Percentiles rank a stretch among this genome's conserved stretches.
Evolutionary conservation across 768 basidiomycete genomes (phyloP).

Genomic region (Tulasnella calospora): DNA sequence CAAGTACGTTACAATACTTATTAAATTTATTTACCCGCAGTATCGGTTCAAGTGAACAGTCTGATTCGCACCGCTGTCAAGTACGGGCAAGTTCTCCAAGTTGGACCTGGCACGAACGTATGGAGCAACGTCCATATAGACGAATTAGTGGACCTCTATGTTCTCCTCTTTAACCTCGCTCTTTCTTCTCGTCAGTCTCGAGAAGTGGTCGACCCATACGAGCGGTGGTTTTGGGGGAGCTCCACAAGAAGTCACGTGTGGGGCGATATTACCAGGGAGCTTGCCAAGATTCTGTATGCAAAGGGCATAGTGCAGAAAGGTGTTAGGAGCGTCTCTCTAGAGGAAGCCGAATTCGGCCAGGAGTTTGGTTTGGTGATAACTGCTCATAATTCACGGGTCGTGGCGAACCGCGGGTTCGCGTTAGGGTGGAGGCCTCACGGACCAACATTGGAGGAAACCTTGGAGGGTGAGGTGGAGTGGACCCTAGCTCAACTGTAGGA

Average conservation of each 20-base stretch:
- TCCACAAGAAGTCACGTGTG: constrained; percentile 28
- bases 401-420: constrained; percentile 29
- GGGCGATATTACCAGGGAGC: constrained; percentile 17
- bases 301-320: constrained; percentile 15
- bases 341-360: neutral
- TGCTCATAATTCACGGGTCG: constrained; percentile 29
- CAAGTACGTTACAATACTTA: neutral
- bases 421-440: constrained; percentile 26
- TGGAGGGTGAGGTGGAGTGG: neutral
- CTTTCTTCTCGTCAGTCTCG: constrained; percentile 22
- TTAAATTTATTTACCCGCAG: constrained; percentile 26
- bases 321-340: neutral
- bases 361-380: constrained; percentile 21
- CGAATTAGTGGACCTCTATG: constrained; percentile 33
- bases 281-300: constrained; percentile 25
- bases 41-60: constrained; percentile 32
- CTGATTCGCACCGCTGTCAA: constrained; percentile 29
- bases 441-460: neutral
- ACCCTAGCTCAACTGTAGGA: neutral
- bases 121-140: constrained; percentile 34
- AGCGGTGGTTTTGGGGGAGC: constrained; percentile 33
- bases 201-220: constrained; percentile 28
- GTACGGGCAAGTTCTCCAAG: constrained; percentile 30
- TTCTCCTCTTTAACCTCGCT: constrained; percentile 31
- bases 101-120: constrained; percentile 32